Conservation (phyloP, 495 filamentous ascomycete species). For the Penicillium manginii region DNA sequence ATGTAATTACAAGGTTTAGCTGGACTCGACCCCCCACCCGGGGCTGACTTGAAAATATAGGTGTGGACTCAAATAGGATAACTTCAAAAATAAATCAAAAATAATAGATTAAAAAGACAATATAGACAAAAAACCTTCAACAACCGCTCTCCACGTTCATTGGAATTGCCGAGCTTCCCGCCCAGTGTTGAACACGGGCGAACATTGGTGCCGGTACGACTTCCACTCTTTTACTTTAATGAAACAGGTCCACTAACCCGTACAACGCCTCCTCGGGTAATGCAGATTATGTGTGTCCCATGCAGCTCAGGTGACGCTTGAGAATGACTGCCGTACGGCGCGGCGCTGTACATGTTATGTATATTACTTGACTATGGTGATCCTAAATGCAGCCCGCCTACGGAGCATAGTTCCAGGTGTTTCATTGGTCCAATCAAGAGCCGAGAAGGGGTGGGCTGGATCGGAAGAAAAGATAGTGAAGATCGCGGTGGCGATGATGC, state of each 20-base stretch:
- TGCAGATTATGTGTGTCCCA: conserved; percentile 12
- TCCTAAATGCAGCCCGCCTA: conserved; percentile 22
- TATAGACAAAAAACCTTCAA: conserved; percentile 5
- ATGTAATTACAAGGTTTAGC: neutral
- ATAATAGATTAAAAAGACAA: too few relatives aligned
- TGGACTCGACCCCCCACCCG: neutral
- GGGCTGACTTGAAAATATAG: neutral
- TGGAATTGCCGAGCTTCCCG: conserved; percentile 34
- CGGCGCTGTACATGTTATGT: neutral
- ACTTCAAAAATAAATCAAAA: neutral
- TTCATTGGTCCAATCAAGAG: conserved; percentile 15
- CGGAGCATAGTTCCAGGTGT: conserved; percentile 22
- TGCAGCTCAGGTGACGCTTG: conserved; percentile 24
- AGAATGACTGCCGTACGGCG: conserved; percentile 20
- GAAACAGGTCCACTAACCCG: conserved; percentile 30
- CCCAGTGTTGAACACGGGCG: conserved; percentile 21
- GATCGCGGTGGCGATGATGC: conserved; percentile 35
- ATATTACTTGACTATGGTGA: conserved; percentile 1
- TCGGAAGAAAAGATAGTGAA: conserved; percentile 22
- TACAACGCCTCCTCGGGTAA: conserved; percentile 16
- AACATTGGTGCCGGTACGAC: conserved; percentile 14
- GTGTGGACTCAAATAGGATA: neutral
- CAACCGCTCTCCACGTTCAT: conserved; percentile 27
- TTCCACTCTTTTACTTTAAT: conserved; percentile 18
- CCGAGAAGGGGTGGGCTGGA: conserved; percentile 12